Evolutionary conservation across 1,284 basidiomycete species (phyloP).

Genomic region (Wolfiporia cocos): DNA sequence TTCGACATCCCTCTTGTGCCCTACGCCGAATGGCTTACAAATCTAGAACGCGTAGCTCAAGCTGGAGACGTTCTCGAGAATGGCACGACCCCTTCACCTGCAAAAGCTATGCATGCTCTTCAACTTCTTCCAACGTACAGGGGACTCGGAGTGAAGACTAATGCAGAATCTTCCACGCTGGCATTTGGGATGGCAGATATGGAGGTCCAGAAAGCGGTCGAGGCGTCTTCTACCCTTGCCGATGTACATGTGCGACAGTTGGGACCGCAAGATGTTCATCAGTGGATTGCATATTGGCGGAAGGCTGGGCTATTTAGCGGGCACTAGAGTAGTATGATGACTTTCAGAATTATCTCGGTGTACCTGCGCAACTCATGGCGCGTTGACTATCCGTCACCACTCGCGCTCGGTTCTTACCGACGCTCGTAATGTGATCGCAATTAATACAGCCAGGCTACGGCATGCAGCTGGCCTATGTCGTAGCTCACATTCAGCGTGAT

Average conservation of each 20-base stretch:
- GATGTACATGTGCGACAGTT: background rate
- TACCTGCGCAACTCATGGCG: too few species aligned
- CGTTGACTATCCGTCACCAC: too few species aligned
- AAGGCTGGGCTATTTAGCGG: conserved; percentile 1
- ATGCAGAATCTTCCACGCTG: background rate
- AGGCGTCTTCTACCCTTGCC: background rate
- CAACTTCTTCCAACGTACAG: background rate
- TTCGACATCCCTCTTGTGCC: conserved; percentile 17
- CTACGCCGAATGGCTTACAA: conserved; percentile 16
- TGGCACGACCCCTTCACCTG: background rate
- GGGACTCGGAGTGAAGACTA: background rate
- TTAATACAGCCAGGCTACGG: too few species aligned
- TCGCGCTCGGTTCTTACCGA: too few species aligned
- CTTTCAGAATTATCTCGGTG: too few species aligned
- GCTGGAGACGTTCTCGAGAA: too few species aligned
- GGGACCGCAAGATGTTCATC: background rate
- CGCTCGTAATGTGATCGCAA: too few species aligned
- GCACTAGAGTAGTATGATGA: too few species aligned
- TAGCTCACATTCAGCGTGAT: too few species aligned
- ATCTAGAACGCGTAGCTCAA: conserved; percentile 9
- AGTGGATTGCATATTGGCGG: conserved; percentile 3
- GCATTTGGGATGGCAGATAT: background rate
- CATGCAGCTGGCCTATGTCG: too few species aligned
- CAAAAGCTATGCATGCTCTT: background rate
- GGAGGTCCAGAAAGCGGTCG: background rate